Percentiles rank a stretch among this genome's conserved stretches.
Conservation (phyloP, 73 alveolate genomes). For the Symbiodinium pilosum region DNA sequence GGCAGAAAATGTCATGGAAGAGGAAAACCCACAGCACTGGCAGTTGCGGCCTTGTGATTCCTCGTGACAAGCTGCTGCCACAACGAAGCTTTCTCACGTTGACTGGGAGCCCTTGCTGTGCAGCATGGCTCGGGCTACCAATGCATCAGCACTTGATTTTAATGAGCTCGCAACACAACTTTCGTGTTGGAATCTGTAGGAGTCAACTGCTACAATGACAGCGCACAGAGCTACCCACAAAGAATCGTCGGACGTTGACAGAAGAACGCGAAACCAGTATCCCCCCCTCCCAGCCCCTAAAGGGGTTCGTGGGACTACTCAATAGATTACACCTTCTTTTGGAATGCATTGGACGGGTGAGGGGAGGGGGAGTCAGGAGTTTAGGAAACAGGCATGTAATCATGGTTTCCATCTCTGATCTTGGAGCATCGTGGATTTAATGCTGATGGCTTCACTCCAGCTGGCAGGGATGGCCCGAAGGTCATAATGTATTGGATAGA, state of each 20-base stretch:
- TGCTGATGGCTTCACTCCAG: no score
- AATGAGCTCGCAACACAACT: background rate
- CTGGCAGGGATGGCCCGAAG: no score
- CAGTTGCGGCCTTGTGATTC: background rate
- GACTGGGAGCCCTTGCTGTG: background rate
- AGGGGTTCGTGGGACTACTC: no score
- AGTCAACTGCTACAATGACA: background rate
- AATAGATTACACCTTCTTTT: no score
- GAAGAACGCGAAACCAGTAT: background rate
- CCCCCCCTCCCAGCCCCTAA: background rate
- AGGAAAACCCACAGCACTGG: background rate
- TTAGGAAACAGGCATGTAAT: no score
- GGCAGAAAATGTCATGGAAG: background rate
- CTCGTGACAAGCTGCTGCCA: no score
- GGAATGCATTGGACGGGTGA: no score
- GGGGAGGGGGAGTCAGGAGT: no score
- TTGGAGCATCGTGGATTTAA: no score
- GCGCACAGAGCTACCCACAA: background rate
- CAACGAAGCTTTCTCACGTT: background rate
- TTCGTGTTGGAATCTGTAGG: background rate
- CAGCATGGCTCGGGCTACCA: background rate
- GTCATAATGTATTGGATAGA: no score
- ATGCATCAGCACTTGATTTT: background rate
- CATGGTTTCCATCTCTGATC: no score
- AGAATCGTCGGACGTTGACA: background rate